Evolutionary conservation across 768 basidiomycete species (phyloP).

Genomic region (Dacryopinax primogenitus): DNA sequence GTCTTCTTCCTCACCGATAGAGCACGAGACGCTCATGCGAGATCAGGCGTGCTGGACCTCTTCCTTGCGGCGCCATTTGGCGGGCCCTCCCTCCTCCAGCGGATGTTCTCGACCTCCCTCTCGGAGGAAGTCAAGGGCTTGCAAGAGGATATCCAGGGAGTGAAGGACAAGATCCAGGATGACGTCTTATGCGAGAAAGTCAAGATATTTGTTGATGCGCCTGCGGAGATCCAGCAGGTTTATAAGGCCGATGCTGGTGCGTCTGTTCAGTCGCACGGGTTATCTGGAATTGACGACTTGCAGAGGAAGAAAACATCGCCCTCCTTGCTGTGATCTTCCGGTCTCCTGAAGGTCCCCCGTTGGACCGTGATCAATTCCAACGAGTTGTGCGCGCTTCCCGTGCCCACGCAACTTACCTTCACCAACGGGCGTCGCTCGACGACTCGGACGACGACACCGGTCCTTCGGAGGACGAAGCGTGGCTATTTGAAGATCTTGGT

Average conservation of each 20-base stretch:
- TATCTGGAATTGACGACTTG: neutral
- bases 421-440: slow-evolving; percentile 41
- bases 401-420: slow-evolving; percentile 65
- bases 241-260: slow-evolving; percentile 68
- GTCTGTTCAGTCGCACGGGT: slow-evolving; percentile 18
- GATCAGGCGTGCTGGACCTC: slow-evolving; percentile 61
- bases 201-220: slow-evolving; percentile 70
- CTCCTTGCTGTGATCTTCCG: slow-evolving; percentile 69
- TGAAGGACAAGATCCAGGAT: slow-evolving; percentile 82
- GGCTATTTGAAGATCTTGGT: slow-evolving; percentile 86
- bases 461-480: slow-evolving; percentile 86
- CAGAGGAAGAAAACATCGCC: slow-evolving; percentile 57
- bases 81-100: slow-evolving; percentile 77
- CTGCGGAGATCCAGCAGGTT: slow-evolving; percentile 73
- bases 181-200: slow-evolving; percentile 80
- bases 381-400: slow-evolving; percentile 63
- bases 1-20: slow-evolving; percentile 16
- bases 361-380: slow-evolving; percentile 67
- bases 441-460: slow-evolving; percentile 93
- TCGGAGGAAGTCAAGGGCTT: slow-evolving; percentile 77
- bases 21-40: neutral
- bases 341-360: slow-evolving; percentile 56
- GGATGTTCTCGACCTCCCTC: slow-evolving; percentile 91
- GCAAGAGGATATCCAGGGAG: slow-evolving; percentile 74
- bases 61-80: slow-evolving; percentile 97